Conservation (phyloP, 495 filamentous ascomycete genomes). For the Neurospora sp. region DNA sequence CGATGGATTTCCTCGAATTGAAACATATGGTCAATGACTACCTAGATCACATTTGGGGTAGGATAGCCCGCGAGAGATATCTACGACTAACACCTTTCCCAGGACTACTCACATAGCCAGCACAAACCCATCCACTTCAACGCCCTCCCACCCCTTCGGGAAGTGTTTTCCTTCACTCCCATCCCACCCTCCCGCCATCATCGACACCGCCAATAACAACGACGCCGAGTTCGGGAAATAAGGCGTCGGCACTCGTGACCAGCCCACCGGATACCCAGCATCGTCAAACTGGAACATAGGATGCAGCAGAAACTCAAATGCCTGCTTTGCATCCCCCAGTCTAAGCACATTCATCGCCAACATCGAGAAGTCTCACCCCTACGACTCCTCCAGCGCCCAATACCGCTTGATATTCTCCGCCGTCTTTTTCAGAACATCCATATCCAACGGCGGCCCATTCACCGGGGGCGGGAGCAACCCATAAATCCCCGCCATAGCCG, state of each 20-base stretch:
- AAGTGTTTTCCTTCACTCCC: slow-evolving; percentile 33
- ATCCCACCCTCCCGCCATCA: slow-evolving; percentile 25
- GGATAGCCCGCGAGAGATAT: not conserved
- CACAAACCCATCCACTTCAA: slow-evolving; percentile 36
- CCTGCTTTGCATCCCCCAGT: no score
- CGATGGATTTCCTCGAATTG: not conserved
- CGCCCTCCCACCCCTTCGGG: slow-evolving; percentile 32
- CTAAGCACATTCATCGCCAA: no score
- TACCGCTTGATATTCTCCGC: slow-evolving; percentile 31
- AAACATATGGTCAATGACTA: not conserved
- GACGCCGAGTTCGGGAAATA: no score
- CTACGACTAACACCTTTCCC: not conserved
- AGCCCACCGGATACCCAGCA: no score
- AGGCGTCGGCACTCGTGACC: no score
- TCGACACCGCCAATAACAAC: no score
- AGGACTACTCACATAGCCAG: slow-evolving; percentile 14
- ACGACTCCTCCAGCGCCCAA: slow-evolving; percentile 39
- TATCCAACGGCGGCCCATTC: slow-evolving; percentile 26
- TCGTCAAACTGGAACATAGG: no score
- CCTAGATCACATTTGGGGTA: not conserved
- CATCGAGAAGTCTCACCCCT: slow-evolving; percentile 14
- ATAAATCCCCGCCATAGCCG: slow-evolving; percentile 38
- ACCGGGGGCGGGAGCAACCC: slow-evolving; percentile 39
- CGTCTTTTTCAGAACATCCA: slow-evolving; percentile 31
- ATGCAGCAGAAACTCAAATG: no score